These are phyloP conservation scores for Hypoxylon subgilvum DNA, from an alignment of 495 filamentous ascomycete genomes.

Conservation along the genomic window DNA sequence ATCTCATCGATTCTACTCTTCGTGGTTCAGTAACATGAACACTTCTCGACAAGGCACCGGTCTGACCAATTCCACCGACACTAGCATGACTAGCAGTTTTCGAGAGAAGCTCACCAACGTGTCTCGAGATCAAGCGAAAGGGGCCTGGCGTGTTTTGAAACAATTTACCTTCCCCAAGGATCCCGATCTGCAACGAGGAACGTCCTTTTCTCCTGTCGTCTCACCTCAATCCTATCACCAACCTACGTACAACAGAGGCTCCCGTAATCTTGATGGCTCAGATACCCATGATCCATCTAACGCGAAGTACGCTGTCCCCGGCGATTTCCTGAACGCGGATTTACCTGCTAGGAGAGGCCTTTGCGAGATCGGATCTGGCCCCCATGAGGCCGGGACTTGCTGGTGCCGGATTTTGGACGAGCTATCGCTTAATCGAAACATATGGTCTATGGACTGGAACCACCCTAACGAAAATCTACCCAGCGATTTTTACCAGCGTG, in stretches of 20 bases:
- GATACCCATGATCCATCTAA: constrained; percentile 17
- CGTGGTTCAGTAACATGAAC: constrained; percentile 9
- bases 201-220: constrained; percentile 18
- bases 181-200: constrained; percentile 19
- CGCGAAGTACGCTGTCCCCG: constrained; percentile 40
- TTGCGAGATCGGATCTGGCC: constrained; percentile 36
- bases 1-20: constrained; percentile 5
- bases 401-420: constrained; percentile 49
- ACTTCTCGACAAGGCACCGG: constrained; percentile 32
- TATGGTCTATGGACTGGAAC: constrained; percentile 15
- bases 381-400: constrained; percentile 44
- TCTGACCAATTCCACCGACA: constrained; percentile 41
- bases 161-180: constrained; percentile 41
- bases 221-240: constrained; percentile 16
- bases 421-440: constrained; percentile 15
- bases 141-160: constrained; percentile 39
- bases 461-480: background rate
- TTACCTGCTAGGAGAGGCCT: constrained; percentile 33
- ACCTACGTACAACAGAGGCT: constrained; percentile 1
- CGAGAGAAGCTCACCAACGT: constrained; percentile 32
- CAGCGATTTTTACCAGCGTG: constrained; percentile 27
- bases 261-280: background rate
- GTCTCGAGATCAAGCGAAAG: constrained; percentile 32
- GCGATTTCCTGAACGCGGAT: constrained; percentile 46
- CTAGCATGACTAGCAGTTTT: constrained; percentile 38